Evolutionary conservation across 179 eudicot species (phyloP).

Genomic region (Beta corolliflora): DNA sequence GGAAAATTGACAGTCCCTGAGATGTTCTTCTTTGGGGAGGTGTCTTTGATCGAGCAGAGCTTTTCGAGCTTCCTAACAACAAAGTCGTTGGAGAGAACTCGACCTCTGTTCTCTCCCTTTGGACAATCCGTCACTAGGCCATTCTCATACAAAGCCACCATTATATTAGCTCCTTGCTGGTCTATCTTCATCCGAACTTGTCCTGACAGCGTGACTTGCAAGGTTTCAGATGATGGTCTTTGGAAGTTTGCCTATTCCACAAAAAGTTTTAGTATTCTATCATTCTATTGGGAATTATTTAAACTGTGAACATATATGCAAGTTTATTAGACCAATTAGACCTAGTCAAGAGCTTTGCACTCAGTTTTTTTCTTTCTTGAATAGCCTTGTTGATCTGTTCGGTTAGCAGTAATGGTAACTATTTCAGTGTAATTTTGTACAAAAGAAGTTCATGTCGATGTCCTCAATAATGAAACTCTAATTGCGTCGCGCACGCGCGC

Average conservation of each 20-base stretch:
- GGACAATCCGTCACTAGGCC: conserved; percentile 60
- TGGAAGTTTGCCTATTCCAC: conserved; percentile 57
- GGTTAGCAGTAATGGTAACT: no score
- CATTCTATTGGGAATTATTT: neutral
- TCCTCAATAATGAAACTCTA: no score
- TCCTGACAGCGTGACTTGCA: conserved; percentile 67
- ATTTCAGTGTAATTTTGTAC: no score
- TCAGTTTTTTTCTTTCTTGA: no score
- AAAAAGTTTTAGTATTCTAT: neutral
- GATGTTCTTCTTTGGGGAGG: conserved; percentile 59
- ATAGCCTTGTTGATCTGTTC: no score
- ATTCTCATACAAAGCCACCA: conserved; percentile 76
- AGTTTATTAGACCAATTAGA: neutral
- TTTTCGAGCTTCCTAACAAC: conserved; percentile 72
- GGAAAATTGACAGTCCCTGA: conserved; percentile 56
- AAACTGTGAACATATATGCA: neutral
- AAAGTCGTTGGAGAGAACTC: conserved; percentile 64
- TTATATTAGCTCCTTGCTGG: conserved; percentile 48
- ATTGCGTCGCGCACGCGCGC: no score
- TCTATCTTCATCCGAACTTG: conserved; percentile 62
- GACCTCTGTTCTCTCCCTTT: conserved; percentile 66
- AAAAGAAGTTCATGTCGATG: no score
- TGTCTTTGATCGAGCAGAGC: conserved; percentile 62
- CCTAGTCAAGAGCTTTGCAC: no score
- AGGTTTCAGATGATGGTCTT: conserved; percentile 42